Base-by-base conservation (phyloP, 2,329 filamentous ascomycete species). In the Phoma sp. region DNA sequence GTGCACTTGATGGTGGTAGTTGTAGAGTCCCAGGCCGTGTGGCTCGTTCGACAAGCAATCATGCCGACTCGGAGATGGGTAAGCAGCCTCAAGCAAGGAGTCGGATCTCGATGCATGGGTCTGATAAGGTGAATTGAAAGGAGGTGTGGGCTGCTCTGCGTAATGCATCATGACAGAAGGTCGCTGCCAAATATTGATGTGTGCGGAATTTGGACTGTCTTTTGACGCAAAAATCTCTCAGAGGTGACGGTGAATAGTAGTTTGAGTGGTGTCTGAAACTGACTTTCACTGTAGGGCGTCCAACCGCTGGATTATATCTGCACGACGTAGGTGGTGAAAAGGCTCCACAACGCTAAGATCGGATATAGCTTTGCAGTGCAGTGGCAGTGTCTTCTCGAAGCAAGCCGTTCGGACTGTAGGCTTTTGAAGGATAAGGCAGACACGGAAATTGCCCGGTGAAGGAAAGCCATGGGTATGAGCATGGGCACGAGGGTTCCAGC, bases 381-480 rank as follows among this genome's bases (percentile, higher is more conserved):
- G 70, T 65, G 67, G 70, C 71, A 67, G 72, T 71, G 70, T 66
- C 60, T 57, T 65, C 61, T 66, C 54, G 49, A 62, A 64, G 45
- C 47, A 57, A 58, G 57, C 56, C 52, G 57, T 68, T 67, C 61
- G 58, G 58, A 64, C 40, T 59, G 59, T 69, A 63, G 65, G 67
- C 62, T 69, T 64, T 66, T 67, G 59, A 62, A 57, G 60, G 50
- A 65, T 69, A 61, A 75, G 72, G 72, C 72, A 73, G 72, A 75
- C 62, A 70, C 64, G 65, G 66, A 69, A 59, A 72, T 67, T 65
- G 68, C 67, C 62, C 60, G 67, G 57, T 60, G 62, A 65, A 50
- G 61, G 64, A 59, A 47, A 58, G 55, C 23, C 60, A 65, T 59
- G 61, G 60, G 58, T 57, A 59, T 57, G 53, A 45, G 52, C 48